Evolutionary conservation across 345 rosid species (phyloP).

Genomic region (Balakata baccata): DNA sequence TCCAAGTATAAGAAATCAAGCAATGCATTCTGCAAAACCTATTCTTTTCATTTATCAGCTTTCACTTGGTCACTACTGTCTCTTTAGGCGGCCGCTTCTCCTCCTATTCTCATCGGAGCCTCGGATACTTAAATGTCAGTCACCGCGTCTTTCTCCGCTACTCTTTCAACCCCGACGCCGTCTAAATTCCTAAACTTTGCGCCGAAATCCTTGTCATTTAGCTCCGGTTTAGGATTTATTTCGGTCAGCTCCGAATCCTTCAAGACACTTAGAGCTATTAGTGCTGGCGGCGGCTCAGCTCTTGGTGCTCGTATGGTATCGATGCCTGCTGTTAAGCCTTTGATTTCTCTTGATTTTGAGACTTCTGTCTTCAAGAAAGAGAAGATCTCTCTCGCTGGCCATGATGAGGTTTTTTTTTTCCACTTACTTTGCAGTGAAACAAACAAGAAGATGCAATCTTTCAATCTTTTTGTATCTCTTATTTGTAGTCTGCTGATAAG

Average conservation of each 20-base stretch:
- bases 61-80: too few species aligned
- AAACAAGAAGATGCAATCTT: not conserved
- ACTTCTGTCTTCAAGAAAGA: constrained; percentile 81
- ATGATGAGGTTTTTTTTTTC: constrained; percentile 52
- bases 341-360: constrained; percentile 52
- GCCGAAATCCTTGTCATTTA: not conserved
- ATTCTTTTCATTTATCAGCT: not conserved
- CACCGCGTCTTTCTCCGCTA: not conserved
- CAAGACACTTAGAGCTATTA: constrained; percentile 1
- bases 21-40: too few species aligned
- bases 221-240: not conserved
- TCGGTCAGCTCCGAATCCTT: not conserved
- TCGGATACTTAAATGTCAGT: not conserved
- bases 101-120: not conserved
- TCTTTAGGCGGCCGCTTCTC: not conserved
- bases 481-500: not conserved
- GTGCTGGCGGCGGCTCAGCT: constrained; percentile 6
- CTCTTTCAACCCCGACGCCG: not conserved
- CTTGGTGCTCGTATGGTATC: constrained; percentile 12
- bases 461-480: not conserved
- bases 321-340: constrained; percentile 4
- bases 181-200: not conserved
- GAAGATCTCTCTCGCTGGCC: constrained; percentile 71
- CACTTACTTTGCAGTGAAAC: not conserved
- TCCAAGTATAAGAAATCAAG: too few species aligned